These are phyloP conservation scores for Bruguiera sexangula DNA, from an alignment of 345 rosid genomes.

Conservation along the genomic window DNA sequence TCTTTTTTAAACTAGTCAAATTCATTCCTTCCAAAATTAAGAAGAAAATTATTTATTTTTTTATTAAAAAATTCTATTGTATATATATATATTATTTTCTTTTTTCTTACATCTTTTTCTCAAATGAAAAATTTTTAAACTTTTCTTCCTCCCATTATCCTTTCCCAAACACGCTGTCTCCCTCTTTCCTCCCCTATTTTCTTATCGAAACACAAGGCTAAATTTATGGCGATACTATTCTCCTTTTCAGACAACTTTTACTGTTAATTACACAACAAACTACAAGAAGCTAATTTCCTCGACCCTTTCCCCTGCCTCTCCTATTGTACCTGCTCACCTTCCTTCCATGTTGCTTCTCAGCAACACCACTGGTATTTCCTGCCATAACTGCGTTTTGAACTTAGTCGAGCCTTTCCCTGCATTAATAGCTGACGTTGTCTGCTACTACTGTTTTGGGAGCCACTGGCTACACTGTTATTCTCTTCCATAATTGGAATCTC, in stretches of 20 bases:
- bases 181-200: too few species aligned
- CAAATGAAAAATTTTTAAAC: too few species aligned
- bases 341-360: slow-evolving; percentile 44
- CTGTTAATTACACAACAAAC: slow-evolving; percentile 16
- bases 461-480: slow-evolving; percentile 32
- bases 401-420: slow-evolving; percentile 29
- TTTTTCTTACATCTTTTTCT: too few species aligned
- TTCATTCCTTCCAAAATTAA: too few species aligned
- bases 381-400: slow-evolving; percentile 28
- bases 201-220: too few species aligned
- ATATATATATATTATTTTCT: too few species aligned
- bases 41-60: too few species aligned
- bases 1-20: too few species aligned
- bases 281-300: slow-evolving; percentile 13
- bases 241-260: background rate
- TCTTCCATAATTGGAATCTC: slow-evolving; percentile 4
- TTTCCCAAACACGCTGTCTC: too few species aligned
- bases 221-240: background rate
- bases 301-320: slow-evolving; percentile 43
- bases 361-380: slow-evolving; percentile 24
- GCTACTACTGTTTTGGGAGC: slow-evolving; percentile 53
- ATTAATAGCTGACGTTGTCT: slow-evolving; percentile 42
- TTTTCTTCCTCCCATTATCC: too few species aligned
- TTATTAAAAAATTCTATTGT: too few species aligned
- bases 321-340: slow-evolving; percentile 40